These are phyloP conservation scores for Apiospora phragmitis DNA, from an alignment of 2,329 filamentous ascomycete genomes.

Conservation along the genomic window DNA sequence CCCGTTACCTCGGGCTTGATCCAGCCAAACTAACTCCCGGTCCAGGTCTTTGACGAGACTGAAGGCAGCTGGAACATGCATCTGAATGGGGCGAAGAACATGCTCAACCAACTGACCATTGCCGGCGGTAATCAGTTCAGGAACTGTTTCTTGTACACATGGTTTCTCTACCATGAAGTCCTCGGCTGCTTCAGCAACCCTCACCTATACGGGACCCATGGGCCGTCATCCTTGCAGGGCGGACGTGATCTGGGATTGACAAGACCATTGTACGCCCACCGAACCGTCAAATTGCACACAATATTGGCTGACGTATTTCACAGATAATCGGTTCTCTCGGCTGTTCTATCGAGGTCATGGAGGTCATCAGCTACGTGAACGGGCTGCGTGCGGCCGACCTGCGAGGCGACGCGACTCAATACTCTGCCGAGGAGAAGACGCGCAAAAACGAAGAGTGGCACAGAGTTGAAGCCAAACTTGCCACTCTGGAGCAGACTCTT, in stretches of 20 bases:
- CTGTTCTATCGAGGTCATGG: conserved; percentile 47
- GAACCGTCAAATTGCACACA: neutral
- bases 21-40: neutral
- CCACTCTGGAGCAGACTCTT: conserved; percentile 28
- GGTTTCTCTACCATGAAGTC: conserved; percentile 49
- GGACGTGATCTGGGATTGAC: conserved; percentile 25
- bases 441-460: conserved; percentile 30
- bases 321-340: conserved; percentile 49
- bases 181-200: conserved; percentile 45
- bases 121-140: conserved; percentile 29
- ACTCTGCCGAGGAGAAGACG: conserved; percentile 27
- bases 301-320: neutral
- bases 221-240: conserved; percentile 27
- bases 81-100: conserved; percentile 42
- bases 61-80: conserved; percentile 48
- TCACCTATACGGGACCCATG: conserved; percentile 24
- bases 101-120: conserved; percentile 30
- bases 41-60: conserved; percentile 48
- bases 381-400: conserved; percentile 32
- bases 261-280: conserved; percentile 28
- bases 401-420: conserved; percentile 25
- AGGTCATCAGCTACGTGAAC: conserved; percentile 44
- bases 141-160: conserved; percentile 43
- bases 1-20: neutral
- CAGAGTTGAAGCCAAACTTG: conserved; percentile 26